phyloP scores from a whole-genome alignment of 2,329 filamentous ascomycete species.

The Alternaria triticimaculans region DNA sequence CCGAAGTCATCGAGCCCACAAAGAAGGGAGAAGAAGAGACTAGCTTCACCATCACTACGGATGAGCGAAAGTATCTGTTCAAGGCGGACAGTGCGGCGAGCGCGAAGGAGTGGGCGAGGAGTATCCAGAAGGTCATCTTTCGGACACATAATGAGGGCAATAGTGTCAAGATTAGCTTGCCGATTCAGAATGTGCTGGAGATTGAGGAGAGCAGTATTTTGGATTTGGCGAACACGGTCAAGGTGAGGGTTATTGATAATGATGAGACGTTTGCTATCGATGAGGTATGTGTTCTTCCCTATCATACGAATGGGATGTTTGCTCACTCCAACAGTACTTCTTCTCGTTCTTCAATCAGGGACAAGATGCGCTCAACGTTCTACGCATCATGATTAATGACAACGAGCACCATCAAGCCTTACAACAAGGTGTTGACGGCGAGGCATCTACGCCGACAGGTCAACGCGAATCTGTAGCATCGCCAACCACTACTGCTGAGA shows the following conservation, averaged over 20 bases:
- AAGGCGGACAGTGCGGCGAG: slow-evolving; percentile 85
- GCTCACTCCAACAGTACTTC: slow-evolving; percentile 70
- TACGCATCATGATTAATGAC: slow-evolving; percentile 75
- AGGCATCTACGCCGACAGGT: slow-evolving; percentile 21
- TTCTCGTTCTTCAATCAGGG: slow-evolving; percentile 94
- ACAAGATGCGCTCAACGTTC: slow-evolving; percentile 78
- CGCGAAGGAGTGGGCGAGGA: slow-evolving; percentile 96
- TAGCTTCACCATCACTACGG: slow-evolving; percentile 81
- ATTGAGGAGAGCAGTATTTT: slow-evolving; percentile 91
- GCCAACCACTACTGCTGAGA: slow-evolving; percentile 27
- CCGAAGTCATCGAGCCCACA: slow-evolving; percentile 72
- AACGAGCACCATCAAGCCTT: slow-evolving; percentile 53
- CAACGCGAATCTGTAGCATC: slow-evolving; percentile 16
- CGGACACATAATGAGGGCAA: slow-evolving; percentile 95
- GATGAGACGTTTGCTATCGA: slow-evolving; percentile 95
- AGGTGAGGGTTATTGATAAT: slow-evolving; percentile 89
- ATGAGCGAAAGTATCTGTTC: slow-evolving; percentile 85
- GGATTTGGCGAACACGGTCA: slow-evolving; percentile 91
- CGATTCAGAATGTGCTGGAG: slow-evolving; percentile 87
- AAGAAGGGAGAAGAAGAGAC: slow-evolving; percentile 73
- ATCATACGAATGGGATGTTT: background rate
- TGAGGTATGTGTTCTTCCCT: slow-evolving; percentile 64
- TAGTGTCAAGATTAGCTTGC: slow-evolving; percentile 93
- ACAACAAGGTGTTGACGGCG: slow-evolving; percentile 12
- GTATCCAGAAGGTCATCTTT: slow-evolving; percentile 92